Base-by-base conservation (phyloP, 257 asterid genomes). In the Solanum sejunctum region DNA sequence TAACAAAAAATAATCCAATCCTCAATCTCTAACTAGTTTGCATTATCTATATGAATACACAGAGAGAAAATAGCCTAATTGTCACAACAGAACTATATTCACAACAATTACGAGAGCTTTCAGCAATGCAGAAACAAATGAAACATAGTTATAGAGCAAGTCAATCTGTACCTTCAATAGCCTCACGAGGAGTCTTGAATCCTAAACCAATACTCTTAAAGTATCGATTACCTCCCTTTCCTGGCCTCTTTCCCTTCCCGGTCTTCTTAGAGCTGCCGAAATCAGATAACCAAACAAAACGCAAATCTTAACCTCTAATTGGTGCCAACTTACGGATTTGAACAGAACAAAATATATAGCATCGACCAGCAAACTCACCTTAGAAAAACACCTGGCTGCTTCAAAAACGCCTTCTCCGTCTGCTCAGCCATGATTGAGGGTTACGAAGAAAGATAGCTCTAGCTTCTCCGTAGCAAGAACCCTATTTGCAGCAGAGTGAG, bases 181-280 rank as follows among this genome's bases (percentile, higher is more conserved):
- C 90, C 75, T 90, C 91, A 47, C 89, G 90, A 3, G 91, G 89
- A 13, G 90, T 88, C 55, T 90, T 88, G 84, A 90, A 90, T 41
- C 90, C 90, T 56, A 89, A 63, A 8, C 93, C 93, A 7, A 90
- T 86, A 83, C 88, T 90, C 90, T 90, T 90, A 84, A 80, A 87
- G 89, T 58, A 90, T 61, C 90, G 89, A 69, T 90, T 88, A 7
- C 92, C 91, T 9, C 92, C 91, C 84, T 90, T 90, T 41, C 91
- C 91, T 21, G 92, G 92, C 28, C 88, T 82, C 86, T 90, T 90
- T 23, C 91, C 93, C 79, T 90, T 90, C 56, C 90, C 91, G 2
- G 88, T 77, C 61, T 90, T 90, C 90, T 90, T 90, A 71, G 91
- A 90, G 86, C 90, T 89, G 85, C 80, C 57, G 11, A 63, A 41